These are phyloP conservation scores for Alternaria viburni DNA, from an alignment of 2,329 filamentous ascomycete genomes.

Conservation along the genomic window DNA sequence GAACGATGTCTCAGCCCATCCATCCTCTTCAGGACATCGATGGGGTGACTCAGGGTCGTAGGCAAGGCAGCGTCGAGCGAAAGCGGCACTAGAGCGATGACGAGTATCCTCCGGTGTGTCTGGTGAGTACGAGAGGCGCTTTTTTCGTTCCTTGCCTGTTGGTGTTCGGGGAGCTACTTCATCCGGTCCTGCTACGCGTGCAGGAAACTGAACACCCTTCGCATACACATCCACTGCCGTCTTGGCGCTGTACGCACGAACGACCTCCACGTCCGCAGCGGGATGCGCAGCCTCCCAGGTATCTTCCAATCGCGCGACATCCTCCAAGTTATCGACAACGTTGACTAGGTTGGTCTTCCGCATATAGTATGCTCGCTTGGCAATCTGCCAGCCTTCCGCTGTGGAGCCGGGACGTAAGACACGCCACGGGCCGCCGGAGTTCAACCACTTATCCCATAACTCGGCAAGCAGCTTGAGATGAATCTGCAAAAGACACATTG, in stretches of 20 bases:
- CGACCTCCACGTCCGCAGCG: not conserved
- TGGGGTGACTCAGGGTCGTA: conserved; percentile 17
- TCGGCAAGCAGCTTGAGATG: conserved; percentile 11
- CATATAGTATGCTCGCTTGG: conserved; percentile 5
- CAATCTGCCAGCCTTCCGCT: not conserved
- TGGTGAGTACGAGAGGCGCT: conserved; percentile 1
- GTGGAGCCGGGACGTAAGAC: not conserved
- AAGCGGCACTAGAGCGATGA: conserved; percentile 1
- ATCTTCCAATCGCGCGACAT: not conserved
- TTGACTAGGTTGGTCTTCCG: conserved; percentile 14
- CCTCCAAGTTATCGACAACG: not conserved
- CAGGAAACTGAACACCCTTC: conserved; percentile 1
- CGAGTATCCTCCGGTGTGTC: conserved; percentile 14
- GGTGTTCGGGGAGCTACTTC: not conserved
- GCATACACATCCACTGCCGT: not conserved
- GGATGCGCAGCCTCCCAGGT: conserved; percentile 5
- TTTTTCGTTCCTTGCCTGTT: not conserved
- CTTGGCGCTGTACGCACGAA: not conserved
- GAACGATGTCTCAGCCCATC: conserved; percentile 17
- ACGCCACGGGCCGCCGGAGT: conserved; percentile 18
- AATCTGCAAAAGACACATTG: conserved; percentile 8
- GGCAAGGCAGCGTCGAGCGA: not conserved
- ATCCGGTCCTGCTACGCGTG: not conserved
- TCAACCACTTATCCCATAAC: conserved; percentile 6
- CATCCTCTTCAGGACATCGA: conserved; percentile 6